These are phyloP conservation scores for Kuraishia borneana DNA, from an alignment of 805 yeast genomes.

Conservation along the genomic window DNA sequence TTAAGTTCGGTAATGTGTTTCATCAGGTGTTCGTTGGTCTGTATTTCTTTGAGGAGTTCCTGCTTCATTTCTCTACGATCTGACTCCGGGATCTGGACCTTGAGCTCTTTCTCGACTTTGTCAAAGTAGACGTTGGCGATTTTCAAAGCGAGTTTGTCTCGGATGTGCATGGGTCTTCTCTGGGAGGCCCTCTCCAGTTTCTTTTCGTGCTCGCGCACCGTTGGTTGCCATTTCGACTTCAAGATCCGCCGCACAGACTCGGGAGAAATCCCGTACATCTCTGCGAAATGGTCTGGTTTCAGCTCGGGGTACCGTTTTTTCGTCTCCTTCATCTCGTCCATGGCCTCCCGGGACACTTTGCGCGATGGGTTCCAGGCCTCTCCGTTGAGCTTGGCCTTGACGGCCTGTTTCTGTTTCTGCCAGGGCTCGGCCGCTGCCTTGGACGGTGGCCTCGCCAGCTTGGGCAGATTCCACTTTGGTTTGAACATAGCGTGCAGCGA, in stretches of 20 bases:
- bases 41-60: background rate
- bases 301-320: slow-evolving; percentile 48
- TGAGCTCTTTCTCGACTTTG: slow-evolving; percentile 15
- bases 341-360: slow-evolving; percentile 55
- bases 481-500: too few species aligned
- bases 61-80: slow-evolving; percentile 14
- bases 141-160: slow-evolving; percentile 9
- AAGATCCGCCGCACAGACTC: slow-evolving; percentile 75
- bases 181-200: slow-evolving; percentile 39
- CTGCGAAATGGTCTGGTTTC: slow-evolving; percentile 46
- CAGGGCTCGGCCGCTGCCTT: slow-evolving; percentile 40
- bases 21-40: background rate
- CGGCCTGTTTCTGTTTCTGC: slow-evolving; percentile 56
- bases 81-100: slow-evolving; percentile 17
- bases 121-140: slow-evolving; percentile 16
- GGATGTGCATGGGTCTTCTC: slow-evolving; percentile 14
- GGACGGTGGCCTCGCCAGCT: slow-evolving; percentile 16
- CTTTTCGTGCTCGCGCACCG: slow-evolving; percentile 33
- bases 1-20: background rate
- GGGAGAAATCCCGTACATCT: slow-evolving; percentile 61
- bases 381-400: slow-evolving; percentile 48
- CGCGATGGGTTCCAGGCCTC: slow-evolving; percentile 57
- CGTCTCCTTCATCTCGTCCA: slow-evolving; percentile 50
- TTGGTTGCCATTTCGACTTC: slow-evolving; percentile 68
- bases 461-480: slow-evolving; percentile 24